Percentiles rank a stretch among this genome's conserved stretches.
phyloP scores from a whole-genome alignment of 2,329 filamentous ascomycete genomes.

The Ascocoryne sarcoides region DNA sequence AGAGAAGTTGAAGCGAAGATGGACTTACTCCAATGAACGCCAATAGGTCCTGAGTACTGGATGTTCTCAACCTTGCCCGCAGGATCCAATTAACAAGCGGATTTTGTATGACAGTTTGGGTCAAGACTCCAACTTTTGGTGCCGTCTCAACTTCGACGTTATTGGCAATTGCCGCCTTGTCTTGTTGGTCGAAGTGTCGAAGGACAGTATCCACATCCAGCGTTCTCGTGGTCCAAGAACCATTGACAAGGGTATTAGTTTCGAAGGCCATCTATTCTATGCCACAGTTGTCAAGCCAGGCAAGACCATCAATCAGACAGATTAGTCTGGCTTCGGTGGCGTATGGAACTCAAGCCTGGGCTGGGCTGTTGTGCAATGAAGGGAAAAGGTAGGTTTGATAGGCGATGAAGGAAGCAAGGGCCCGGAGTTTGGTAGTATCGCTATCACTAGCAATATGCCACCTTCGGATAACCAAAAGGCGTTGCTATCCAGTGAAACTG shows the following conservation, averaged over 20 bases:
- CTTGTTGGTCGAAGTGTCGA: conserved; percentile 27
- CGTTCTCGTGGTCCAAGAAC: conserved; percentile 29
- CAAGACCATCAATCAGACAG: too few species aligned
- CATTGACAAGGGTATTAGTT: conserved; percentile 26
- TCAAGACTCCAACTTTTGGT: conserved; percentile 63
- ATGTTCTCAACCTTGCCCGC: conserved; percentile 66
- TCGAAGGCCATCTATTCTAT: conserved; percentile 27
- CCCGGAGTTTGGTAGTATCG: too few species aligned
- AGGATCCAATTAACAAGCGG: conserved; percentile 69
- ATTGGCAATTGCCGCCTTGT: conserved; percentile 26
- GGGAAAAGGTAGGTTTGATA: too few species aligned
- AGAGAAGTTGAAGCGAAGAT: too few species aligned
- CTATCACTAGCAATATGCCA: too few species aligned
- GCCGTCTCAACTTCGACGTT: conserved; percentile 28
- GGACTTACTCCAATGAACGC: conserved; percentile 70
- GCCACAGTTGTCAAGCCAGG: conserved; percentile 7
- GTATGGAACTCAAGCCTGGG: too few species aligned
- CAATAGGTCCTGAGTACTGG: conserved; percentile 51
- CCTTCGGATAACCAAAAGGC: too few species aligned
- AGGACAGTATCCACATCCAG: conserved; percentile 35
- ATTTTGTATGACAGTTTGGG: conserved; percentile 68
- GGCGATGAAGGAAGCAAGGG: too few species aligned
- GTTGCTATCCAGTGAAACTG: too few species aligned
- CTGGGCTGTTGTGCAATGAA: too few species aligned
- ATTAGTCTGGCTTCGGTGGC: too few species aligned